Conservation (phyloP, 768 basidiomycete species). For the Russula sp. region DNA sequence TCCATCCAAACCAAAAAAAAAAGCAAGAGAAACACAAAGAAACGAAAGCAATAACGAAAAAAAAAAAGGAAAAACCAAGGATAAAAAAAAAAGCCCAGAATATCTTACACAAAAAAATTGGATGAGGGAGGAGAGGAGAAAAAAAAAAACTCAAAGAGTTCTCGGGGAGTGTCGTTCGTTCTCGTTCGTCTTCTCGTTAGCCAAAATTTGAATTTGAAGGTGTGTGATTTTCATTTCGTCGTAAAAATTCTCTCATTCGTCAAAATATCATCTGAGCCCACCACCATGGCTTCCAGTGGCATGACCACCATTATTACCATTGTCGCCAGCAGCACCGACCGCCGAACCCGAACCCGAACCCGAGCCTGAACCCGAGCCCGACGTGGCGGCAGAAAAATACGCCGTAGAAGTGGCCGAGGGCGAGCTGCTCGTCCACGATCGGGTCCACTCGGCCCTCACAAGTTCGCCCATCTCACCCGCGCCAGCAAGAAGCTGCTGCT, state of each 20-base stretch:
- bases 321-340: not conserved
- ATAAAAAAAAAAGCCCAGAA: not conserved
- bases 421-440: conserved; percentile 6
- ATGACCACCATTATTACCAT: not conserved
- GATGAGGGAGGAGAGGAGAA: too few species aligned
- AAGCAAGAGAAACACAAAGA: not conserved
- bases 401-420: conserved; percentile 1
- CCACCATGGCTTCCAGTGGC: not conserved
- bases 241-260: too few species aligned
- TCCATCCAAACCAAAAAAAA: not conserved
- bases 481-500: not conserved
- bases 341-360: not conserved
- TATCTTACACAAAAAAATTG: not conserved
- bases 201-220: too few species aligned
- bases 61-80: too few species aligned
- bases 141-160: too few species aligned
- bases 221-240: not conserved
- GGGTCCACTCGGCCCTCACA: not conserved
- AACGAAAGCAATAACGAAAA: too few species aligned
- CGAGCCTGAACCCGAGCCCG: not conserved
- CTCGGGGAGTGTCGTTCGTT: too few species aligned
- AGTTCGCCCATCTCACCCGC: conserved; percentile 10
- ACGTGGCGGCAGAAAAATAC: not conserved
- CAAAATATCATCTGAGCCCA: not conserved
- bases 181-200: not conserved